Evolutionary conservation across 2,329 filamentous ascomycete genomes (phyloP).

Genomic region (Corynespora cassiicola): DNA sequence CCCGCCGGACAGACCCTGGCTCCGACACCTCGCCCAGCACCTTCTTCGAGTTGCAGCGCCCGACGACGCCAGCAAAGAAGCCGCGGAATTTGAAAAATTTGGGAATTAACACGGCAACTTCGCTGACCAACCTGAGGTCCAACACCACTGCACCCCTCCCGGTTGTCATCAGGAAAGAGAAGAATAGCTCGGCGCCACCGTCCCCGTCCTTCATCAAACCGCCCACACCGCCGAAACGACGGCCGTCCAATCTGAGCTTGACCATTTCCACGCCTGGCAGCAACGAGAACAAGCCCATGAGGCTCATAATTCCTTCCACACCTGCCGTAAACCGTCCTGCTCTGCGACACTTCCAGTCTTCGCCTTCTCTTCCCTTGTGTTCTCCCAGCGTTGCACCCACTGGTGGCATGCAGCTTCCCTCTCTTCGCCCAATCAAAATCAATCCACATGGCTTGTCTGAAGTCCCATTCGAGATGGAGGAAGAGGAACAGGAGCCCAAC

Average conservation of each 20-base stretch:
- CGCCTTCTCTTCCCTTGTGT: slow-evolving; percentile 64
- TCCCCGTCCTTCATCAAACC: slow-evolving; percentile 84
- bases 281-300: slow-evolving; percentile 65
- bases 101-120: slow-evolving; percentile 72
- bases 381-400: slow-evolving; percentile 58
- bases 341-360: slow-evolving; percentile 68
- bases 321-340: slow-evolving; percentile 58
- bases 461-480: slow-evolving; percentile 76
- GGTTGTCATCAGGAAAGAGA: slow-evolving; percentile 55
- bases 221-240: slow-evolving; percentile 70
- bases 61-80: slow-evolving; percentile 66
- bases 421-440: slow-evolving; percentile 40
- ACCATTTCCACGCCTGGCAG: slow-evolving; percentile 70
- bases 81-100: slow-evolving; percentile 85
- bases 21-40: slow-evolving; percentile 55
- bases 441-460: slow-evolving; percentile 51
- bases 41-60: slow-evolving; percentile 58
- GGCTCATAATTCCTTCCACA: slow-evolving; percentile 64
- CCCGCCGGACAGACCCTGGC: slow-evolving; percentile 35
- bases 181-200: slow-evolving; percentile 66
- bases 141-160: slow-evolving; percentile 58
- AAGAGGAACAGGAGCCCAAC: slow-evolving; percentile 63
- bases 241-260: slow-evolving; percentile 78
- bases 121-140: slow-evolving; percentile 52
- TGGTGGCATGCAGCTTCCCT: slow-evolving; percentile 59